Evolutionary conservation across 179 eudicot genomes (phyloP), one percentile per base, ranked within the genome.

Genomic region (Silene noctiflora): DNA sequence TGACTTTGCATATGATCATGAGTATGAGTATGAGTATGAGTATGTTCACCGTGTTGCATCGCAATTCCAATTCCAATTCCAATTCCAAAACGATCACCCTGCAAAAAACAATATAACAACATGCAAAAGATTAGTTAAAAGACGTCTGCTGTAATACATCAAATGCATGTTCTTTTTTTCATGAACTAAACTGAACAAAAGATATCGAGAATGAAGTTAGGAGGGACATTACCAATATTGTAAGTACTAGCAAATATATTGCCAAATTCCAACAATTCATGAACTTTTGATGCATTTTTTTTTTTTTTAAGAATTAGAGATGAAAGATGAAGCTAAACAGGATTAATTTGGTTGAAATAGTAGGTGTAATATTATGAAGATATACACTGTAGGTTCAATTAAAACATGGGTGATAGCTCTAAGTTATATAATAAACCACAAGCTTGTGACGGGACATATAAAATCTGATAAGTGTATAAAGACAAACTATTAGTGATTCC

Each of bases 281-380:
- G 74, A 71, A 27, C 62, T 25, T 51, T 24, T 16, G 62, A 71
- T 71, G 22, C 74, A 71, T 51, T 60, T 51, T 11, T 61, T 51
- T 60, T 51, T 11, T 61, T 61, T 14, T 25, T 48, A 4, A 31
- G 8, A 27, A 20, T 4, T 68, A 67, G 19, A 11, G 12, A 10
- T 21, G 35, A 3, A 69, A 69, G 73, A 46, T 35, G 9, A 44
- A 44, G 2, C 59, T 44, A 69, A 69, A 22, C 4, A 69, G 22
- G 59, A 11, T 21, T 44, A 6, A 65, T 65, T 27, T 51, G 56
- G 56, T 51, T 51, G 12, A 51, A 11, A 51, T 11, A 11, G 14
- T 11, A 11, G 14, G 56, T 51, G 17, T 51, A 13, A 51, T 51
- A 20, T 60, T 10, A 60, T 19, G 11, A 60, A 60, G 11, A 60